Evolutionary conservation across 176 grass and related monocot species (phyloP), one percentile per base, ranked within the genome.

Genomic region (Bromus sterilis): DNA sequence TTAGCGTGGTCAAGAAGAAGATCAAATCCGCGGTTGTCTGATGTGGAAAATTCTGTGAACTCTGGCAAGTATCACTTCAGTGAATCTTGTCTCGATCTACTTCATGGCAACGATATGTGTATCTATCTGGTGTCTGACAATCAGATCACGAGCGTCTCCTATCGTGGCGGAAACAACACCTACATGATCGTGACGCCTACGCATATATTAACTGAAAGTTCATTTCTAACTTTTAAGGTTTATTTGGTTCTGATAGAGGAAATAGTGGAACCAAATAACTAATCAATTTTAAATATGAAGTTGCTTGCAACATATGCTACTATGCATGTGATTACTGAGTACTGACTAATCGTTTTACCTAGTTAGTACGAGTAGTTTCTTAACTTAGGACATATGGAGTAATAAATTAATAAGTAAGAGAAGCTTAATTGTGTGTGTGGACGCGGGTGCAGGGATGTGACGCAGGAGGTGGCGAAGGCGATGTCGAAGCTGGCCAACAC

Each of bases 401-500:
- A n/a, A n/a, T n/a, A n/a, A n/a, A n/a, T n/a, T n/a, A n/a, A n/a
- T n/a, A n/a, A n/a, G n/a, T n/a, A n/a, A 23, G 41, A 31, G 36
- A 15, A 12, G 37, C 9, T 61, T 58, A 7, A 29, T 13, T 64
- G 29, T 43, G 67, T 46, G 41, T 46, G 43, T 24, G 81, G 58
- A 35, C 20, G 11, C 2, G n/a, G n/a, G n/a, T 44, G 59, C 90
- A 99, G 96, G 79, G 79, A 83, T 14, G 84, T 90, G 89, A 95
- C 85, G 57, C 66, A 87, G 29, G 83, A 88, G 73, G 74, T 93
- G 21, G 85, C 82, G 18, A 56, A 24, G 29, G 89, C 91, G 5
- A 89, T 99, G 90, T 90, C 93, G 4, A 72, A 59, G 49, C 88
- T 95, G 4, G 87, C 91, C 18, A 79, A 46, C 51, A 86, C 80